phyloP scores from a whole-genome alignment of 352 stramenopile genomes.

The Phytopythium chamaehyphon region DNA sequence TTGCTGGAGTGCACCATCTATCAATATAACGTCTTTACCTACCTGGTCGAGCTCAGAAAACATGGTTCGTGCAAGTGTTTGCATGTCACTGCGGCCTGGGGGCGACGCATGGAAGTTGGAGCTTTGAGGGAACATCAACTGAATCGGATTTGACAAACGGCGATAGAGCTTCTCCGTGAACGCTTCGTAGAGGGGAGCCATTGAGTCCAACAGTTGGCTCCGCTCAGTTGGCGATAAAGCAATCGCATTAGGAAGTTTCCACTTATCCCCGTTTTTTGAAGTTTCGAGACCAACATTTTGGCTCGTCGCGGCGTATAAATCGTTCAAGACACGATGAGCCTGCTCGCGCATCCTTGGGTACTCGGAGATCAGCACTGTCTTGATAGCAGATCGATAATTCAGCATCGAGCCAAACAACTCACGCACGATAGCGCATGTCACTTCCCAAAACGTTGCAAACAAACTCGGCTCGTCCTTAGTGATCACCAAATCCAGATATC shows the following conservation, averaged over 20 bases:
- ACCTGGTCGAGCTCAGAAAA: slow-evolving; percentile 64
- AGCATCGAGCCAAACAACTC: slow-evolving; percentile 68
- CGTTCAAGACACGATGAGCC: slow-evolving; percentile 55
- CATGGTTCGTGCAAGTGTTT: slow-evolving; percentile 73
- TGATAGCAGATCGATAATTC: slow-evolving; percentile 48
- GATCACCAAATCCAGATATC: slow-evolving; percentile 71
- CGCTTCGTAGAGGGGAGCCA: slow-evolving; percentile 58
- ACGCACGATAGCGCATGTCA: slow-evolving; percentile 69
- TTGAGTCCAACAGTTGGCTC: slow-evolving; percentile 68
- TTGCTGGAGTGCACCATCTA: slow-evolving; percentile 56
- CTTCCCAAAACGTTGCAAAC: slow-evolving; percentile 85
- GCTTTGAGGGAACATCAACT: slow-evolving; percentile 87
- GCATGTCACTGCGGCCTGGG: slow-evolving; percentile 78
- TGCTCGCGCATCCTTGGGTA: slow-evolving; percentile 81
- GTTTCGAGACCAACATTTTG: slow-evolving; percentile 23
- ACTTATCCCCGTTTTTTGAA: slow-evolving; percentile 10
- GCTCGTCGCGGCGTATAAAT: slow-evolving; percentile 52
- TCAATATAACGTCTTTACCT: slow-evolving; percentile 48
- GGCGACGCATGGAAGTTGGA: slow-evolving; percentile 79
- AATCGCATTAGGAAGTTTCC: slow-evolving; percentile 14
- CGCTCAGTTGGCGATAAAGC: slow-evolving; percentile 34
- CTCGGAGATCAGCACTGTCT: slow-evolving; percentile 66
- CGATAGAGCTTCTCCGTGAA: slow-evolving; percentile 66
- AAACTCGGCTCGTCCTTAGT: slow-evolving; percentile 70
- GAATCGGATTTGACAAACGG: slow-evolving; percentile 67